Evolutionary conservation across 257 asterid genomes (phyloP), one percentile per base, ranked within the genome.

Genomic region (Penstemon eatonii): DNA sequence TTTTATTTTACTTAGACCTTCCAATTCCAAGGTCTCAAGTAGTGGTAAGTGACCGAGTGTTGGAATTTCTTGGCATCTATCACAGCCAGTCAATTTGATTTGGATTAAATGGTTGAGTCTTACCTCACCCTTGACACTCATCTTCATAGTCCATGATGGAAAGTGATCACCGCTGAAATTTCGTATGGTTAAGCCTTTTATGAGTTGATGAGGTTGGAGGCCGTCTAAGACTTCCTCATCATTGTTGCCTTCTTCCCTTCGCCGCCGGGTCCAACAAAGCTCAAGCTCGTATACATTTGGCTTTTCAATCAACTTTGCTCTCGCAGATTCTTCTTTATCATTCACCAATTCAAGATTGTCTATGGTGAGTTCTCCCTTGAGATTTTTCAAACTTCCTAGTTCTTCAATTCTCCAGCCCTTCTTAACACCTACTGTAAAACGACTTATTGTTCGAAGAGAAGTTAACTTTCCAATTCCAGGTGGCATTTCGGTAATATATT

Each of bases 331-430:
- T 56, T 69, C 77, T 39, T 25, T 61, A 36, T 13, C 54, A 4
- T 51, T 9, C 4, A 79, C 80, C 0, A 36, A 19, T 37, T 79
- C 25, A 1, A 79, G 71, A 66, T 55, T 52, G 7, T 5, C 0
- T 39, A 79, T 63, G 37, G 0, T 2, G 40, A 79, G 62, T 6
- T 8, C 0, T 4, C 79, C 84, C 6, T 11, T 54, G 7, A 80
- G 74, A 6, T 81, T 53, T 60, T 68, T 43, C 64, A 78, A 52
- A 37, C 1, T 3, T 18, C 80, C 76, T 42, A 80, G 40, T 60
- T 80, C 82, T 40, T 76, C 71, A 3, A 80, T 73, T 25, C 5
- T 54, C 6, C 12, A 25, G 3, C 82, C 82, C 18, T 80, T 54
- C 43, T 60, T 71, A 10, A 3, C 5, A 18, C 78, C 74, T 0